Percentiles rank a stretch among this genome's conserved stretches.
Conservation (phyloP, 768 basidiomycete species). For the Rhizopogon rudus region DNA sequence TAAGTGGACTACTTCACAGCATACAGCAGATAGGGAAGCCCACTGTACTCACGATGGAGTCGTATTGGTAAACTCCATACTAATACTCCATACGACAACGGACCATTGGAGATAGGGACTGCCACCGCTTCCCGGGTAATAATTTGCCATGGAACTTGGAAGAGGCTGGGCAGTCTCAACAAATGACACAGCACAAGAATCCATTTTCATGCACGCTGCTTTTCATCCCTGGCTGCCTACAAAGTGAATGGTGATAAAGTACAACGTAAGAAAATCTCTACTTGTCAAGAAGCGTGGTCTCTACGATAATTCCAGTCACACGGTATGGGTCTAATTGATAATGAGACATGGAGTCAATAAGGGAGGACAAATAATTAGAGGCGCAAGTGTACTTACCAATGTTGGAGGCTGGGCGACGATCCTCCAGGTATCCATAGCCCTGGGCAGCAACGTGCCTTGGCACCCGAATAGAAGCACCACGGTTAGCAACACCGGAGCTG, state of each 20-base stretch:
- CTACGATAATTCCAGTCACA: conserved; percentile 84
- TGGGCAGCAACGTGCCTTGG: conserved; percentile 90
- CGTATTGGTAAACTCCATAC: too few species aligned
- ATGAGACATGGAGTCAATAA: conserved; percentile 5
- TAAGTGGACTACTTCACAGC: too few species aligned
- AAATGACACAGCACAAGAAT: too few species aligned
- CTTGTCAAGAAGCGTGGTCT: conserved; percentile 75
- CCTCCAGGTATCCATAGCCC: conserved; percentile 94
- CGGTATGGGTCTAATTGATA: conserved; percentile 78
- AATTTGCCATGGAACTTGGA: too few species aligned
- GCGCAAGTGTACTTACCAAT: conserved; percentile 58
- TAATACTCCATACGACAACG: too few species aligned
- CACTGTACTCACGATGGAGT: too few species aligned
- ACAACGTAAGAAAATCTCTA: conserved; percentile 24
- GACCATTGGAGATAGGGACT: too few species aligned
- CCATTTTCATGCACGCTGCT: conserved; percentile 16
- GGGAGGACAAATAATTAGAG: neutral
- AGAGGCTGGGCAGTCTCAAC: too few species aligned
- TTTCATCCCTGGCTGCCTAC: conserved; percentile 5
- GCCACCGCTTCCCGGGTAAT: too few species aligned
- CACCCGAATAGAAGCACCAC: conserved; percentile 95
- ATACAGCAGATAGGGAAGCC: too few species aligned
- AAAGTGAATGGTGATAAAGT: conserved; percentile 5
- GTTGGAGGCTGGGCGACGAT: conserved; percentile 97
- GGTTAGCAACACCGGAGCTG: conserved; percentile 94